Evolutionary conservation across 371 early-diverging fungal genomes (phyloP), one percentile per base, ranked within the genome.

Genomic region (Aphelidium insulamus): DNA sequence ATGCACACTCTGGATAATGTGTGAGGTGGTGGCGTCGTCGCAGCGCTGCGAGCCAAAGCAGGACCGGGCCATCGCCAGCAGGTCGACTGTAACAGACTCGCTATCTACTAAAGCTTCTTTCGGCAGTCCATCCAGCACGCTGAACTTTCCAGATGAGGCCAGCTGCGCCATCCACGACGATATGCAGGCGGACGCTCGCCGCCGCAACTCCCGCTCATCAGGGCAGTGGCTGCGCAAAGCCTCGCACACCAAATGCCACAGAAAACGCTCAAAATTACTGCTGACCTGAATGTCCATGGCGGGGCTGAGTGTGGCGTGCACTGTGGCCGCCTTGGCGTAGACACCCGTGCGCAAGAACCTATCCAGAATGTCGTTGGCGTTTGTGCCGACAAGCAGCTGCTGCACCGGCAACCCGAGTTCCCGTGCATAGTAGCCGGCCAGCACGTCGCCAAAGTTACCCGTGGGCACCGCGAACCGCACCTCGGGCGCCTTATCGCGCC

Each of bases 371-470:
- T 91, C 88, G 53, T 95, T 95, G 29, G 67, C 70, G 53, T 95
- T 95, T 32, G 94, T 91, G 12, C 94, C 90, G 30, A 86, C 65
- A 21, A 81, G 52, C 28, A 95, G 59, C 35, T 65, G 60, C 20
- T 58, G 54, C 38, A 81, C 62, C 7, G 92, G 92, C 21, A 95
- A 69, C 12, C 94, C 94, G 78, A 92, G 75, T 33, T 66, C 69
- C 26, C 64, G 56, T 8, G 91, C 88, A 54, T 74, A 91, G 56
- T 72, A 83, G 5, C 94, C 94, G 12, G 94, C 91, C 34, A 95
- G 62, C 28, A 91, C 65, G 42, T 95, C 94, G 44, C 95, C 95
- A 73, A 95, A 95, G 67, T 92, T 95, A 28, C 95, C 95, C n/a
- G 94, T 83, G 17, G 95, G 94, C 18, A 92, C 92, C 21, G 73